A percentile compares a stretch with the other conserved stretches of the same genome.
phyloP scores from a whole-genome alignment of 2,329 filamentous ascomycete genomes.

The Cytospora chrysosperma region DNA sequence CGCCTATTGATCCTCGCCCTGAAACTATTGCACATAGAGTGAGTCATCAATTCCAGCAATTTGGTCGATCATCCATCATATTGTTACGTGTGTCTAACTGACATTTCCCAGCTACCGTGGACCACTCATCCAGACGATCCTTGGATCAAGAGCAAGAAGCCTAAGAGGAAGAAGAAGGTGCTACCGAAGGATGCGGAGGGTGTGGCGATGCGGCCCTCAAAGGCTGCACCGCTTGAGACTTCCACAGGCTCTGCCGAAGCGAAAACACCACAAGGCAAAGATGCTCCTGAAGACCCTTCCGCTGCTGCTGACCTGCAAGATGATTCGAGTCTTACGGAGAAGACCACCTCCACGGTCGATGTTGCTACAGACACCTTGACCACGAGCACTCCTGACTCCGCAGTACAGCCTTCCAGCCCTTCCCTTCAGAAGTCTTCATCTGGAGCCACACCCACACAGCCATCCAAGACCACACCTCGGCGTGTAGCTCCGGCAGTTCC shows the following conservation, averaged over 20 bases:
- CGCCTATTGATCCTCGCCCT: background rate
- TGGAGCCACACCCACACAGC: conserved; percentile 30
- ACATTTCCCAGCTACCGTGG: conserved; percentile 15
- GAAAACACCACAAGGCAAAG: background rate
- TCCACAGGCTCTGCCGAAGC: background rate
- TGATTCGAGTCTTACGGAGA: conserved; percentile 10
- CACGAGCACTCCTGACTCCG: conserved; percentile 17
- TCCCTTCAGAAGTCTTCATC: conserved; percentile 5
- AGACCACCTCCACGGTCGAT: conserved; percentile 11
- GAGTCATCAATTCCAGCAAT: background rate
- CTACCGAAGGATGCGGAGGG: conserved; percentile 10
- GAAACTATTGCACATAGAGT: background rate
- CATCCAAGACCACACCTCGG: conserved; percentile 35
- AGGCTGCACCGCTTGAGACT: background rate
- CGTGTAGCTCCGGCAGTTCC: conserved; percentile 43
- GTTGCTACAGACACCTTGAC: conserved; percentile 12
- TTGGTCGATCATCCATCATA: background rate
- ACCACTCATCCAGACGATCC: conserved; percentile 20
- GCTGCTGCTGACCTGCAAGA: conserved; percentile 6
- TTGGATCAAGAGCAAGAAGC: conserved; percentile 21
- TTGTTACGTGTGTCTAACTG: background rate
- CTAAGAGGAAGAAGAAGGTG: conserved; percentile 19
- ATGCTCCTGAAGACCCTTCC: background rate
- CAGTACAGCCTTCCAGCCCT: background rate
- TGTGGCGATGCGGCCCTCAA: conserved; percentile 6